Evolutionary conservation across 2,329 filamentous ascomycete genomes (phyloP), one percentile per base, ranked within the genome.

Genomic region (Emergomyces pasteurianus): DNA sequence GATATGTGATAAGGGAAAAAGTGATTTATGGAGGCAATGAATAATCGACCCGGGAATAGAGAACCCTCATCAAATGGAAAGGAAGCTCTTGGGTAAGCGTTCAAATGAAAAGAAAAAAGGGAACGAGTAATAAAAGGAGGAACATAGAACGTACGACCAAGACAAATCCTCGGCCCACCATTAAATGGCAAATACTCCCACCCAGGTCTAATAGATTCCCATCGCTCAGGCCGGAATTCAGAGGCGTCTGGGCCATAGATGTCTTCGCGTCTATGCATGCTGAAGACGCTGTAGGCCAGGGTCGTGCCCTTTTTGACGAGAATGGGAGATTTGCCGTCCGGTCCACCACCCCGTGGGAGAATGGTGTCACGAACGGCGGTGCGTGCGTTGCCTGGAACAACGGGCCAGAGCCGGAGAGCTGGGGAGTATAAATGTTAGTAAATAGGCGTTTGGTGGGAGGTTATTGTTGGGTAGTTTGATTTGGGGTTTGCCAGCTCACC

Each of bases 311-410:
- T 75, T 26, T 75, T 73, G 34, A 82, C 73, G 12, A 78, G 75
- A 26, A 83, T 70, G 1, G 75, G 76, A 9, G 69, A 67, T 14
- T 63, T 68, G 3, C 77, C 79, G 64, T 82, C 78, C 3, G 74
- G 70, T 0, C 80, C 80, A 26, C 80, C 80, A 16, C 80, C 90
- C n/a, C 79, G 77, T 0, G 90, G 90, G 2, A 95, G 81, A 0
- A 84, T 87, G 1, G 89, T 92, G 75, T 92, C 87, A 62, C 79
- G 80, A 10, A 90, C 79, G 14, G 89, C 83, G 36, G 86, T 77
- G 63, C 90, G 86, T 58, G 89, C 81, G 74, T 94, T 94, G 77
- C 86, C 87, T 1, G 90, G 89, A 1, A 94, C 87, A 12, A 84
- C 80, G 0, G 89, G 89, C 72, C 92, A 90, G 16, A 92, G 75